Percentiles rank a stretch among this genome's conserved stretches.
Conservation (phyloP, 1,139 yeast species). For the Pichia sp. region DNA sequence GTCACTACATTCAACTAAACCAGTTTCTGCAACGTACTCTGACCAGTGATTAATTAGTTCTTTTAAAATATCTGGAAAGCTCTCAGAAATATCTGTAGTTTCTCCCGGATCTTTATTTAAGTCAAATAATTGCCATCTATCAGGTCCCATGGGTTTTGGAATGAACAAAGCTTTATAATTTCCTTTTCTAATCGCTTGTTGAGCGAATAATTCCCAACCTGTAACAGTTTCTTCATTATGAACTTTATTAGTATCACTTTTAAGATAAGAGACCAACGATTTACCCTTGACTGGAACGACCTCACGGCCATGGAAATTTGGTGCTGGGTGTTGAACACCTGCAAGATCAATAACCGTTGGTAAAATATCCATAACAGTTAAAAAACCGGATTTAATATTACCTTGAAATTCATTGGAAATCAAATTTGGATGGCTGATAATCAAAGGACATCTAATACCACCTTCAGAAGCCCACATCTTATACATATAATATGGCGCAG, state of each 20-base stretch:
- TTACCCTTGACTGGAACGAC: slow-evolving; percentile 39
- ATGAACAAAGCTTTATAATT: slow-evolving; percentile 42
- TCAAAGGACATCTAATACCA: slow-evolving; percentile 49
- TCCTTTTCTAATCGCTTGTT: slow-evolving; percentile 51
- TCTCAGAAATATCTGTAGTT: slow-evolving; percentile 35
- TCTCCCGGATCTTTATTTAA: slow-evolving; percentile 41
- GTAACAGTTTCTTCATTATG: slow-evolving; percentile 43
- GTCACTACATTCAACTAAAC: slow-evolving; percentile 35
- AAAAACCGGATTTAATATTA: slow-evolving; percentile 34
- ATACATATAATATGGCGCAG: slow-evolving; percentile 49
- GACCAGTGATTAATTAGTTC: slow-evolving; percentile 45
- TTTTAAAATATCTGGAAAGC: slow-evolving; percentile 32
- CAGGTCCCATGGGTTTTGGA: slow-evolving; percentile 45
- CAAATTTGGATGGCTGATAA: slow-evolving; percentile 37
- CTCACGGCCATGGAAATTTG: slow-evolving; percentile 35
- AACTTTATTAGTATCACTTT: slow-evolving; percentile 28
- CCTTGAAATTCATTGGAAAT: slow-evolving; percentile 15
- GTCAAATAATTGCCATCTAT: slow-evolving; percentile 45
- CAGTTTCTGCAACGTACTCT: slow-evolving; percentile 49
- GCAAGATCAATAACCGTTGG: slow-evolving; percentile 50
- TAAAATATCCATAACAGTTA: slow-evolving; percentile 52
- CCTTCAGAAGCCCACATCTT: slow-evolving; percentile 51
- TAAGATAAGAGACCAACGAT: slow-evolving; percentile 36
- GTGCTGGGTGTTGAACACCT: slow-evolving; percentile 38
- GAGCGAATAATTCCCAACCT: slow-evolving; percentile 57